A percentile compares a stretch with the other conserved stretches of the same genome.
Conservation (phyloP, 805 yeast genomes). For the Ogataea nakhonphanomensis region DNA sequence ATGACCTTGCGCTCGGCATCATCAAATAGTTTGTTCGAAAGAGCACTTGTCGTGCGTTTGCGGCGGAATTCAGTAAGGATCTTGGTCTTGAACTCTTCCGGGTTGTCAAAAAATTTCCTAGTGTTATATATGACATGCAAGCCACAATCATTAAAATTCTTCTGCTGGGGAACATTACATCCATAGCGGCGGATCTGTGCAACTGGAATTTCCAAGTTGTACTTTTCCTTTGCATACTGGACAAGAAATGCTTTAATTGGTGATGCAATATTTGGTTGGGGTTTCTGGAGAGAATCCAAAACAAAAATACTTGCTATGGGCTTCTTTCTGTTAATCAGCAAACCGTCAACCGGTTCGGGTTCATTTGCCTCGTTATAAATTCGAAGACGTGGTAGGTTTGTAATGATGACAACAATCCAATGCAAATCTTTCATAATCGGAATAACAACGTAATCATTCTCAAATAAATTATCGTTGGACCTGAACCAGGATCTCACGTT, state of each 20-base stretch:
- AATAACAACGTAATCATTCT: constrained; percentile 58
- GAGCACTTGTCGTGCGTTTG: constrained; percentile 6
- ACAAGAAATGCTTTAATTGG: constrained; percentile 59
- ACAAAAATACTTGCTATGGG: constrained; percentile 46
- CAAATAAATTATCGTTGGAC: constrained; percentile 54
- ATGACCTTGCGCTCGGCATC: constrained; percentile 26
- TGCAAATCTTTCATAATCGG: constrained; percentile 82
- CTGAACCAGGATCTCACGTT: constrained; percentile 78
- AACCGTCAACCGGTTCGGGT: constrained; percentile 7
- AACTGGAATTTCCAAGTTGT: constrained; percentile 43
- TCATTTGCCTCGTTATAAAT: constrained; percentile 5
- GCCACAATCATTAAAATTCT: constrained; percentile 92
- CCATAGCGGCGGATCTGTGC: constrained; percentile 37
- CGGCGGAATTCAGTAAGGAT: constrained; percentile 20
- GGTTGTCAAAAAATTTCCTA: constrained; percentile 51
- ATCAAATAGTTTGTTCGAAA: constrained; percentile 23
- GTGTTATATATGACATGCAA: constrained; percentile 81
- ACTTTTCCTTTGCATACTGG: constrained; percentile 67
- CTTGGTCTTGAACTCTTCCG: constrained; percentile 37
- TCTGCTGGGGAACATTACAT: constrained; percentile 70
- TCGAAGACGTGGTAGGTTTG: constrained; percentile 42
- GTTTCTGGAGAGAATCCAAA: constrained; percentile 72
- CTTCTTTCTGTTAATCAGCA: constrained; percentile 5
- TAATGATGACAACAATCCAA: constrained; percentile 82
- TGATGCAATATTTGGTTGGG: constrained; percentile 46